Percentiles rank a stretch among this genome's conserved stretches.
Conservation (phyloP, 345 rosid species). For the Citrus mangshanensis region DNA sequence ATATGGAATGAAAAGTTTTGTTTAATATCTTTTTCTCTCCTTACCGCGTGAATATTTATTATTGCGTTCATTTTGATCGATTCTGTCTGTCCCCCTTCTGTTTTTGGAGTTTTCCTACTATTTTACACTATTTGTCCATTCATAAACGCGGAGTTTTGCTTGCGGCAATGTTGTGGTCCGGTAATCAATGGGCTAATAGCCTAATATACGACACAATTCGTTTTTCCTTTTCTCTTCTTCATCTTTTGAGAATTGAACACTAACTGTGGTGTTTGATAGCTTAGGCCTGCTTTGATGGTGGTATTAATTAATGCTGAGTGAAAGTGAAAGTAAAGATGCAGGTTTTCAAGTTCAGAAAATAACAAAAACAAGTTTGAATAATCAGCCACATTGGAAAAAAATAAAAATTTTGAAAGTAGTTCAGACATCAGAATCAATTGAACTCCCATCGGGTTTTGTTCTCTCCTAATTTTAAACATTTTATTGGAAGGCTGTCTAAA, state of each 20-base stretch:
- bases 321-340: not conserved
- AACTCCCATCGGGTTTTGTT: not conserved
- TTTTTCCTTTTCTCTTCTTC: not conserved
- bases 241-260: not conserved
- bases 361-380: not conserved
- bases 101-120: not conserved
- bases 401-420: not conserved
- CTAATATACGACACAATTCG: not conserved
- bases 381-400: not conserved
- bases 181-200: not conserved
- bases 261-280: not conserved
- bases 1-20: slow-evolving; percentile 23
- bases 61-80: not conserved
- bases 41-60: no score
- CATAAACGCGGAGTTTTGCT: not conserved
- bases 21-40: not conserved
- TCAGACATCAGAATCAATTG: not conserved
- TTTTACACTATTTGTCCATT: not conserved
- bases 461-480: not conserved
- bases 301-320: not conserved
- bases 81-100: no score
- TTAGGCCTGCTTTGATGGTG: not conserved
- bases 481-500: not conserved
- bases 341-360: not conserved
- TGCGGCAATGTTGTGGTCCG: not conserved